phyloP scores from a whole-genome alignment of 2,329 filamentous ascomycete genomes.

The Waltergamsia citrina region DNA sequence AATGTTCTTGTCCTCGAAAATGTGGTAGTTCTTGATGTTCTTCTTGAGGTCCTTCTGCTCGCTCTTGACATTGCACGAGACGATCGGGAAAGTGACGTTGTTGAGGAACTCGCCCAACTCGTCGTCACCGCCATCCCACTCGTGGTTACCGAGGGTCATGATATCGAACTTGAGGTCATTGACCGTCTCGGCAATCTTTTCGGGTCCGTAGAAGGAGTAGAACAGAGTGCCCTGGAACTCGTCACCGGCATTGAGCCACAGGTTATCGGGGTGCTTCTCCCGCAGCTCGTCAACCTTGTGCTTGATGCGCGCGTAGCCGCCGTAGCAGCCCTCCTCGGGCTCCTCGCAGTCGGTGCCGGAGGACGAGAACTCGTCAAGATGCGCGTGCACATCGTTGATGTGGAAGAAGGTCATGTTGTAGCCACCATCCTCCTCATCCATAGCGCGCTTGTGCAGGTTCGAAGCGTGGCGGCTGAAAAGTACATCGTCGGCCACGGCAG shows the following conservation, averaged over 20 bases:
- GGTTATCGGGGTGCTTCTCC: slow-evolving; percentile 46
- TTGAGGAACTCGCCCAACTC: slow-evolving; percentile 50
- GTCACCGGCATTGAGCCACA: slow-evolving; percentile 58
- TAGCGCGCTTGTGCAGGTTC: slow-evolving; percentile 34
- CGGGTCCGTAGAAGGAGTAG: slow-evolving; percentile 56
- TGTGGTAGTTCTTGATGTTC: slow-evolving; percentile 55
- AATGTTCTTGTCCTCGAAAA: slow-evolving; percentile 50
- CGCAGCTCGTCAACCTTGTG: slow-evolving; percentile 47
- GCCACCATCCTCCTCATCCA: slow-evolving; percentile 34
- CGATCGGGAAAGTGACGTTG: slow-evolving; percentile 55
- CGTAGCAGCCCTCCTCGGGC: slow-evolving; percentile 48
- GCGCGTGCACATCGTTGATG: slow-evolving; percentile 60
- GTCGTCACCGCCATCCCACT: slow-evolving; percentile 57
- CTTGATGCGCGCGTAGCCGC: slow-evolving; percentile 57
- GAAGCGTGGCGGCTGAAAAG: slow-evolving; percentile 33
- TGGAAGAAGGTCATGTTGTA: slow-evolving; percentile 46
- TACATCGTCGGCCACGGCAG: slow-evolving; percentile 28
- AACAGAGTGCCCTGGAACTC: slow-evolving; percentile 62
- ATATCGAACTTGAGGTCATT: slow-evolving; percentile 58
- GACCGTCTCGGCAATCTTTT: slow-evolving; percentile 58
- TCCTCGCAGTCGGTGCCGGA: slow-evolving; percentile 53
- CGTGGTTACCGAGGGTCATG: slow-evolving; percentile 60
- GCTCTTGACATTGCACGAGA: slow-evolving; percentile 55
- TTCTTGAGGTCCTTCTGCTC: slow-evolving; percentile 48
- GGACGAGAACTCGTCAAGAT: slow-evolving; percentile 52